Evolutionary conservation across 495 filamentous ascomycete species (phyloP).

Genomic region (Aspergillus ostianus): DNA sequence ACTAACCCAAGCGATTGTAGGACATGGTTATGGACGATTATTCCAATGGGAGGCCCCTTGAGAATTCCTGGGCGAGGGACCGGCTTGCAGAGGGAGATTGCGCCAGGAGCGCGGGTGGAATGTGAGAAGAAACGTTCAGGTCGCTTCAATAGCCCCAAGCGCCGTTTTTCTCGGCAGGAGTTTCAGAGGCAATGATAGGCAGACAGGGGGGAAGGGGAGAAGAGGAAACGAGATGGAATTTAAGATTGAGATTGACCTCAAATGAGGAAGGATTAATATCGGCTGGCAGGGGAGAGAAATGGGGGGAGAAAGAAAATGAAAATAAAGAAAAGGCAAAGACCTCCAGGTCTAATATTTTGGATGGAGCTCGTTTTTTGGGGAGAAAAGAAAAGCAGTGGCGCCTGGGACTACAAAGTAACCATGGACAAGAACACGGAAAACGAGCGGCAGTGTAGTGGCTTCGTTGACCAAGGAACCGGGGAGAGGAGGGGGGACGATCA

Average conservation of each 20-base stretch:
- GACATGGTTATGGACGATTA: constrained; percentile 37
- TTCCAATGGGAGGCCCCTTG: constrained; percentile 26
- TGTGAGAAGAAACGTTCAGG: constrained; percentile 20
- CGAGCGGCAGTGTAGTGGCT: constrained; percentile 1
- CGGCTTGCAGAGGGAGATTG: constrained; percentile 30
- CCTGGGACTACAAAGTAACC: not conserved
- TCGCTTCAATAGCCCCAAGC: constrained; percentile 20
- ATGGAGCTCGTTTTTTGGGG: not conserved
- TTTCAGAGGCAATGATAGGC: constrained; percentile 28
- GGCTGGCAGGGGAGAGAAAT: not conserved
- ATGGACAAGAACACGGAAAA: not conserved
- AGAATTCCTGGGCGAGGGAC: constrained; percentile 18
- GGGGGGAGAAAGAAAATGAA: not conserved
- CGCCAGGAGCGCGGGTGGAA: constrained; percentile 35
- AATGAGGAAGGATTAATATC: constrained; percentile 1
- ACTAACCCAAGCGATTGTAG: constrained; percentile 74
- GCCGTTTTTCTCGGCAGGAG: constrained; percentile 27
- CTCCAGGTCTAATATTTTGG: not conserved
- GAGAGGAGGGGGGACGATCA: constrained; percentile 2
- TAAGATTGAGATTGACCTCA: not conserved
- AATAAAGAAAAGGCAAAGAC: constrained; percentile 2
- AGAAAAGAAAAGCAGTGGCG: too few species aligned
- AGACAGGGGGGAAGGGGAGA: not conserved
- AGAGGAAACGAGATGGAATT: not conserved
- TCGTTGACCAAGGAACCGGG: constrained; percentile 17